Percentiles rank a stretch among this genome's conserved stretches.
These are phyloP conservation scores for Ettlia oleoabundans DNA, from an alignment of 139 green algal species.

Conservation along the genomic window DNA sequence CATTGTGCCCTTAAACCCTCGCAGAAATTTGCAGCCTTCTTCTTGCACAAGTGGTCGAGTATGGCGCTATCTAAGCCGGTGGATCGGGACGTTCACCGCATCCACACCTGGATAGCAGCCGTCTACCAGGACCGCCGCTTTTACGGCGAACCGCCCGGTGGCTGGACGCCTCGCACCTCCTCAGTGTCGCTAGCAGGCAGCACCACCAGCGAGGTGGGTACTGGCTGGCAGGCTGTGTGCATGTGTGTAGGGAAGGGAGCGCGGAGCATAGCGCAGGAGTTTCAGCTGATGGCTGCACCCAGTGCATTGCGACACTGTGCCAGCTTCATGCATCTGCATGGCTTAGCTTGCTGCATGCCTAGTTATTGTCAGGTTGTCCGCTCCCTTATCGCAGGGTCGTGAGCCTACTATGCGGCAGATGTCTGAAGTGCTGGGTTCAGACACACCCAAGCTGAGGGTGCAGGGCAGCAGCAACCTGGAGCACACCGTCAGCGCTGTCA, in stretches of 20 bases:
- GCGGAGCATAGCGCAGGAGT: too few relatives aligned
- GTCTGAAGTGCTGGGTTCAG: slow-evolving; percentile 26
- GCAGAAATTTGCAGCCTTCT: slow-evolving; percentile 43
- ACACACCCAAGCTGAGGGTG: slow-evolving; percentile 32
- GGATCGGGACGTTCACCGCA: slow-evolving; percentile 41
- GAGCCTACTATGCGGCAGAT: slow-evolving; percentile 20
- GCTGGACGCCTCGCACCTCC: background rate
- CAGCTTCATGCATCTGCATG: background rate
- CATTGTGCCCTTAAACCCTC: background rate
- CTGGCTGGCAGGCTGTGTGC: too few relatives aligned
- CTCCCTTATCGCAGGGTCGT: slow-evolving; percentile 1
- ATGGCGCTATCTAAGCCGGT: slow-evolving; percentile 41
- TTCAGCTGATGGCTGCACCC: too few relatives aligned
- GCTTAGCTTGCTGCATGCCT: background rate
- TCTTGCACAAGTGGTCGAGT: slow-evolving; percentile 53
- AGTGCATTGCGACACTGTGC: too few relatives aligned
- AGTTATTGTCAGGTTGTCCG: too few relatives aligned
- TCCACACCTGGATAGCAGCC: slow-evolving; percentile 51
- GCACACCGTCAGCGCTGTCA: background rate
- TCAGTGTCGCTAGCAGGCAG: background rate
- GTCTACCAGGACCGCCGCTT: slow-evolving; percentile 29
- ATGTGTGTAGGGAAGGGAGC: too few relatives aligned
- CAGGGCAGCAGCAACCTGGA: slow-evolving; percentile 13
- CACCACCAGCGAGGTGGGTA: slow-evolving; percentile 11
- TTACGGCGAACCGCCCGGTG: slow-evolving; percentile 2